Conservation (phyloP, 2,329 filamentous ascomycete species). For the Phialophora chinensis region DNA sequence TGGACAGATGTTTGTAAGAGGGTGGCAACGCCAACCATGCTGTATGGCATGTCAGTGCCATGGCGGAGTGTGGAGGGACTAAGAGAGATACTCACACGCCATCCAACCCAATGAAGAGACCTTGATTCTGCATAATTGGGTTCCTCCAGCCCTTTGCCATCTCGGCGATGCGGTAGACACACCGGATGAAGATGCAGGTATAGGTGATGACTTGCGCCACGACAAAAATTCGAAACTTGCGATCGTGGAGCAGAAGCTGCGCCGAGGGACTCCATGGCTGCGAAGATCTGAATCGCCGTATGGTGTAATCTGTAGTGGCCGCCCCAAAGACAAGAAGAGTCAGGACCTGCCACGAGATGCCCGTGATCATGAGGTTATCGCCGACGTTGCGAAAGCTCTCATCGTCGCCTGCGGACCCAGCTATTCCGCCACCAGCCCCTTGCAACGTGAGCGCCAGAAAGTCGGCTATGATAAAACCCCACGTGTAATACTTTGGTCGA, state of each 20-base stretch:
- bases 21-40: conserved; percentile 27
- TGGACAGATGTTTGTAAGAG: conserved; percentile 33
- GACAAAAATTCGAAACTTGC: conserved; percentile 34
- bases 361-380: conserved; percentile 63
- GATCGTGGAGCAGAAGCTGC: conserved; percentile 15
- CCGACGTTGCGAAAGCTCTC: conserved; percentile 54
- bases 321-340: conserved; percentile 49
- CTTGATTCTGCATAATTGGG: conserved; percentile 55
- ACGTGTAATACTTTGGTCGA: conserved; percentile 59
- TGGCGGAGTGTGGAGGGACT: neutral
- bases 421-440: conserved; percentile 63
- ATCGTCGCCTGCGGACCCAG: conserved; percentile 51
- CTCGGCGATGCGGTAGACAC: conserved; percentile 58
- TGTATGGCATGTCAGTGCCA: neutral
- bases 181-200: conserved; percentile 54
- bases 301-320: conserved; percentile 15
- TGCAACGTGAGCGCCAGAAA: conserved; percentile 65
- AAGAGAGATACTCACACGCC: conserved; percentile 42
- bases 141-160: conserved; percentile 55
- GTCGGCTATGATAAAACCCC: conserved; percentile 66
- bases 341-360: conserved; percentile 63
- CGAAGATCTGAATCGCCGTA: conserved; percentile 16
- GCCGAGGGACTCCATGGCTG: conserved; percentile 28
- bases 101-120: conserved; percentile 58
- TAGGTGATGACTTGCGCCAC: conserved; percentile 42